Evolutionary conservation across 176 grass and related monocot genomes (phyloP).

Genomic region (Themeda triandra): DNA sequence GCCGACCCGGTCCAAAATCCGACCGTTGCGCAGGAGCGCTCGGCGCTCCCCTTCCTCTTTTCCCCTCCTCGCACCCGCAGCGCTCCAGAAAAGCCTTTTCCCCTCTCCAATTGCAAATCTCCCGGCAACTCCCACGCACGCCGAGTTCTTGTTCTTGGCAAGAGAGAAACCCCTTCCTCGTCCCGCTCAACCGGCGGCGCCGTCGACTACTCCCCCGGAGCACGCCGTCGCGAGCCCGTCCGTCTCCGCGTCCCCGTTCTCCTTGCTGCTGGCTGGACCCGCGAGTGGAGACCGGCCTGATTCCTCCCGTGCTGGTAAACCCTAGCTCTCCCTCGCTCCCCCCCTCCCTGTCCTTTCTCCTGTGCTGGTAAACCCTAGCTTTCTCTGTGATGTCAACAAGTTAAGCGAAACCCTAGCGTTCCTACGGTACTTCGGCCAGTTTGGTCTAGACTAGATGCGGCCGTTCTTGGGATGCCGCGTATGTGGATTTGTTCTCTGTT

Average conservation of each 20-base stretch:
- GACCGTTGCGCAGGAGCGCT: conserved; percentile 35
- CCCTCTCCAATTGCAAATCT: not conserved
- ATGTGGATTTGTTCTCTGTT: not conserved
- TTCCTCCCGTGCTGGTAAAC: not conserved
- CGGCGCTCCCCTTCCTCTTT: not conserved
- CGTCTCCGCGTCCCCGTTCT: not conserved
- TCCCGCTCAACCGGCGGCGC: not conserved
- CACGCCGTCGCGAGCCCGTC: not conserved
- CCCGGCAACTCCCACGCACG: not conserved
- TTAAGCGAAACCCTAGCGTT: conserved; percentile 16
- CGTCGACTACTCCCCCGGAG: not conserved
- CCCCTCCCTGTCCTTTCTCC: no score
- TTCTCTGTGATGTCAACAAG: not conserved
- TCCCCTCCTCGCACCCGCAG: not conserved
- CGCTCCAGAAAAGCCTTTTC: not conserved
- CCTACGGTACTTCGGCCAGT: not conserved
- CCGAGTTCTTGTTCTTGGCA: not conserved
- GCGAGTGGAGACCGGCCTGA: not conserved
- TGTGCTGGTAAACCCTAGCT: no score
- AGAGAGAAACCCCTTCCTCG: not conserved
- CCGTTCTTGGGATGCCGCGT: not conserved
- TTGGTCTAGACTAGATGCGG: not conserved
- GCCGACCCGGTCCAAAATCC: conserved; percentile 11
- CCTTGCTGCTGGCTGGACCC: not conserved
- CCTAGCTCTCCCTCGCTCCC: not conserved